A percentile compares a stretch with the other conserved stretches of the same genome.
Evolutionary conservation across 495 filamentous ascomycete genomes (phyloP).

Genomic region (Annulohypoxylon stygium): DNA sequence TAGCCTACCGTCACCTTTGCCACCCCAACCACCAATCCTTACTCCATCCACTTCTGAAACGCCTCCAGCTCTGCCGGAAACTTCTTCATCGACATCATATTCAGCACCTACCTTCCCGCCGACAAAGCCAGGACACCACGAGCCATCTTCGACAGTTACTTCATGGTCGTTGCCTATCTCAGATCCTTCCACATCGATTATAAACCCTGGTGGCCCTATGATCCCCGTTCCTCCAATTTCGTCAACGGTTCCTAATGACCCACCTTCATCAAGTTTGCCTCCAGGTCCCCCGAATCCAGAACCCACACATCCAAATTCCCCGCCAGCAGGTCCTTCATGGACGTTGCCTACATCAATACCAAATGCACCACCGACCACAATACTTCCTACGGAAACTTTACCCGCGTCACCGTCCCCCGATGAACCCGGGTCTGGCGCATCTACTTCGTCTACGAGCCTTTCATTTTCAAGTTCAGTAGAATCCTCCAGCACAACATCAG

Average conservation of each 20-base stretch:
- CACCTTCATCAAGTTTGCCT: neutral
- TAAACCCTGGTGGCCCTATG: neutral
- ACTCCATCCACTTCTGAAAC: constrained; percentile 4
- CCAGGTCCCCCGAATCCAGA: constrained; percentile 5
- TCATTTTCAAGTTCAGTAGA: constrained; percentile 17
- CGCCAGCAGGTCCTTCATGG: constrained; percentile 2
- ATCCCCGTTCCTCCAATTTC: neutral
- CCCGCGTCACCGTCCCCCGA: neutral
- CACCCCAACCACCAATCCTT: neutral
- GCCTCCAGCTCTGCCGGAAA: constrained; percentile 5
- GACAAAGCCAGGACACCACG: constrained; percentile 1
- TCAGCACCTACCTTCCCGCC: neutral
- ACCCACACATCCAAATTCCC: neutral
- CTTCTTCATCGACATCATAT: neutral
- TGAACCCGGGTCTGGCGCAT: neutral
- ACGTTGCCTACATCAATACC: neutral
- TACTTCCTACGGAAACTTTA: neutral
- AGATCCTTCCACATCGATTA: neutral
- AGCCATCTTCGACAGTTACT: constrained; percentile 13
- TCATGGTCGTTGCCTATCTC: neutral
- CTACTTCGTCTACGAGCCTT: constrained; percentile 10
- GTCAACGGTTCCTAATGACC: neutral
- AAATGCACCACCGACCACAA: neutral
- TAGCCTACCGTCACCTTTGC: neutral
- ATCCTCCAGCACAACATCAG: neutral